Conservation (phyloP, 306 rosid genomes). For the Alnus rubra region DNA sequence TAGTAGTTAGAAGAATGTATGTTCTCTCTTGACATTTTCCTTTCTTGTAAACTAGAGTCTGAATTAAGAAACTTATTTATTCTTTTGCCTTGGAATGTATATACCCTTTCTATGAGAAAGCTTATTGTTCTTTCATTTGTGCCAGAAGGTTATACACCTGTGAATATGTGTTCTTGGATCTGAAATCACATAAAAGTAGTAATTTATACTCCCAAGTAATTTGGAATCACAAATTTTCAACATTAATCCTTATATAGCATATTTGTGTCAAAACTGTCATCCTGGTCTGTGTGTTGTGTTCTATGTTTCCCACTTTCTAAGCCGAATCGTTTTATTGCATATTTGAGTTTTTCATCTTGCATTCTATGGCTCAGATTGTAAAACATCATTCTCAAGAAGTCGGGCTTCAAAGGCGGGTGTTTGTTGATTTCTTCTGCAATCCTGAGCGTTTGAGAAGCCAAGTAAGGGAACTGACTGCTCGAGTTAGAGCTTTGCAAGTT, state of each 20-base stretch:
- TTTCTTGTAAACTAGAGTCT: not conserved
- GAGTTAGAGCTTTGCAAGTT: slow-evolving; percentile 85
- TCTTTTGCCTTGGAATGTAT: not conserved
- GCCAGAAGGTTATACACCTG: not conserved
- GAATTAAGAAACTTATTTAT: not conserved
- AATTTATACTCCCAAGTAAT: not conserved
- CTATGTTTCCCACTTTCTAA: not conserved
- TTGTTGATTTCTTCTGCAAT: slow-evolving; percentile 93
- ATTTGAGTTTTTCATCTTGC: slow-evolving; percentile 14
- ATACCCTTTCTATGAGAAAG: not conserved
- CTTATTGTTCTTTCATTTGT: not conserved
- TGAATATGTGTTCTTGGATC: not conserved
- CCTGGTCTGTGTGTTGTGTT: not conserved
- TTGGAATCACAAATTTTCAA: not conserved
- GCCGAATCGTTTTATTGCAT: not conserved
- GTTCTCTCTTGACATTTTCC: not conserved
- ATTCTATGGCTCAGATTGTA: slow-evolving; percentile 62
- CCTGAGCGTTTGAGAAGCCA: slow-evolving; percentile 83
- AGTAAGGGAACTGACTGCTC: slow-evolving; percentile 79
- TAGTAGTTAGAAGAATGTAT: too few species aligned
- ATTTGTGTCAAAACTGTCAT: not conserved
- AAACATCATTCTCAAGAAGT: slow-evolving; percentile 89
- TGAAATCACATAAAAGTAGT: not conserved
- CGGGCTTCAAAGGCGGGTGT: slow-evolving; percentile 83
- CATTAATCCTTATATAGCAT: not conserved